Conservation (phyloP, 2,329 filamentous ascomycete genomes). For the Coniella vitis region DNA sequence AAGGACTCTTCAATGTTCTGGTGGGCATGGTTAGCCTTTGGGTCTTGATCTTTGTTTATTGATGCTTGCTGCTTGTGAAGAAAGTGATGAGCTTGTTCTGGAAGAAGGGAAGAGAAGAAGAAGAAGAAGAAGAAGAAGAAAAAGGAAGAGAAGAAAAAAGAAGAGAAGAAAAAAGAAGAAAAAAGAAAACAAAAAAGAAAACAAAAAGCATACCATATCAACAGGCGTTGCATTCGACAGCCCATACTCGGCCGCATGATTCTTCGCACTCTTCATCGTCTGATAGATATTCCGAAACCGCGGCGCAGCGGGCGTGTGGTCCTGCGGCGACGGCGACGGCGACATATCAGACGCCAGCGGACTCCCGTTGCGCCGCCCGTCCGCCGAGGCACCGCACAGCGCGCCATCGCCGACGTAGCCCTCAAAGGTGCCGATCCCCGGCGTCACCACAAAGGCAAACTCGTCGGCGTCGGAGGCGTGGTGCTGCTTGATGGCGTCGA, state of each 20-base stretch:
- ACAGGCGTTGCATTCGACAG: conserved; percentile 20
- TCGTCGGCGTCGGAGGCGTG: conserved; percentile 6
- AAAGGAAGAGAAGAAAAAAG: too few species aligned
- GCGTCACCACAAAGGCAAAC: conserved; percentile 19
- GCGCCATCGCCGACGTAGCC: conserved; percentile 19
- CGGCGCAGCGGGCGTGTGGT: conserved; percentile 13
- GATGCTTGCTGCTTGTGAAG: too few species aligned
- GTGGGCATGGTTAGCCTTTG: too few species aligned
- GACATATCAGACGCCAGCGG: conserved; percentile 20
- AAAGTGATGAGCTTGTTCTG: too few species aligned
- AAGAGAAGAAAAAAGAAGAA: not conserved
- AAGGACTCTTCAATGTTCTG: conserved; percentile 20
- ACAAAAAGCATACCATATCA: conserved; percentile 15
- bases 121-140: too few species aligned
- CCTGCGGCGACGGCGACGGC: conserved; percentile 17
- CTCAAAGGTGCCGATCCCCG: conserved; percentile 20
- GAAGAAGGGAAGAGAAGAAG: too few species aligned
- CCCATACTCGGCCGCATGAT: conserved; percentile 12
- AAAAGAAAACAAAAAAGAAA: not conserved
- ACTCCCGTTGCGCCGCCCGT: conserved; percentile 18
- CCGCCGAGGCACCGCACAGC: conserved; percentile 18
- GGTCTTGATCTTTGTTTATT: too few species aligned
- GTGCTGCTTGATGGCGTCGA: conserved; percentile 16
- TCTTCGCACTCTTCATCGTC: conserved; percentile 13
- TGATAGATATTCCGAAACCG: conserved; percentile 17